Evolutionary conservation across 1,284 basidiomycete genomes (phyloP).

Genomic region (Ceratobasidium sp.): DNA sequence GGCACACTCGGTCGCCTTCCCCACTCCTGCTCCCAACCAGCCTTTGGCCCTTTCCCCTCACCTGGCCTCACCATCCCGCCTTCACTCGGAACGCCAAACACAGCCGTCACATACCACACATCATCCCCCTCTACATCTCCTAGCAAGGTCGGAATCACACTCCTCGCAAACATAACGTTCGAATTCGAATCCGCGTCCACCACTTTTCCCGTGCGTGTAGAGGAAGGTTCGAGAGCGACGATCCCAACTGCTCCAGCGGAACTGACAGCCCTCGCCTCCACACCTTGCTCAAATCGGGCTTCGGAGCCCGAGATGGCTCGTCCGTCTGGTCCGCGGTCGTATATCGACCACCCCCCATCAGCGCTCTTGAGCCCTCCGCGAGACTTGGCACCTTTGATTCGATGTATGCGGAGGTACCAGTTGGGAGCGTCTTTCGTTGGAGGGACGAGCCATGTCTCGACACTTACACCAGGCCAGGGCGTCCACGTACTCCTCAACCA

Average conservation of each 20-base stretch:
- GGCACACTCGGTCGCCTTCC: constrained; percentile 57
- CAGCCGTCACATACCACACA: constrained; percentile 72
- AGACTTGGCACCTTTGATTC: constrained; percentile 60
- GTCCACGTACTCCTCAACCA: constrained; percentile 77
- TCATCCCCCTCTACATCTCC: constrained; percentile 61
- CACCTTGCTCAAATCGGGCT: constrained; percentile 51
- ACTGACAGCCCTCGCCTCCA: constrained; percentile 48
- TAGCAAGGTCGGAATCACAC: constrained; percentile 72
- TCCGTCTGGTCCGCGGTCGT: constrained; percentile 72
- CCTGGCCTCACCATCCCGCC: constrained; percentile 49
- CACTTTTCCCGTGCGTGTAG: constrained; percentile 58
- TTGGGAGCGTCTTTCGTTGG: constrained; percentile 65
- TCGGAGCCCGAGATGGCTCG: constrained; percentile 61
- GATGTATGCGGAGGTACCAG: constrained; percentile 77
- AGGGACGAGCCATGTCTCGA: constrained; percentile 80
- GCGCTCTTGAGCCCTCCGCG: constrained; percentile 63
- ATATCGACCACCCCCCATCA: constrained; percentile 77
- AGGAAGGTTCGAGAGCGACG: constrained; percentile 34
- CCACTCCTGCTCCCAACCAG: constrained; percentile 65
- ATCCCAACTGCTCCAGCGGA: constrained; percentile 60
- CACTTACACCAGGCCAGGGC: constrained; percentile 75
- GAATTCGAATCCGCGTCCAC: constrained; percentile 77
- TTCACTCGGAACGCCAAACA: constrained; percentile 60
- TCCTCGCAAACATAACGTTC: constrained; percentile 74
- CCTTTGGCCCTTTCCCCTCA: constrained; percentile 53